Evolutionary conservation across 306 rosid species (phyloP).

Genomic region (Biancaea sappan): DNA sequence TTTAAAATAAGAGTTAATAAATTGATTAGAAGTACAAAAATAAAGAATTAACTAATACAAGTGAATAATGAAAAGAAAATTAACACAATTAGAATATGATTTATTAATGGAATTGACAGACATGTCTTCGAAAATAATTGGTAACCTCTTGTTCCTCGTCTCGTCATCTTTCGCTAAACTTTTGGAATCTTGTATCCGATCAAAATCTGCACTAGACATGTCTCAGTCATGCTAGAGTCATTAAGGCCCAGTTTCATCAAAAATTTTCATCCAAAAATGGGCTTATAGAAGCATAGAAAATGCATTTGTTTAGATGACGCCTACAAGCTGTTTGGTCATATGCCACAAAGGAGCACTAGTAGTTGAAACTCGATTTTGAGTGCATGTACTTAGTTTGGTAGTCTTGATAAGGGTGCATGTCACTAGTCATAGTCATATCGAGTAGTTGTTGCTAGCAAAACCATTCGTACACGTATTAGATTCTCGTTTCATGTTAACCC

Average conservation of each 20-base stretch:
- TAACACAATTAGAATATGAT: no score
- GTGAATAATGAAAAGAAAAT: no score
- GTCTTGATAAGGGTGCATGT: slow-evolving; percentile 51
- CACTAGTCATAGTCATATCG: no score
- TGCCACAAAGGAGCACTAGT: slow-evolving; percentile 47
- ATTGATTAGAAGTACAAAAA: no score
- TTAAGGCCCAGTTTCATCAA: slow-evolving; percentile 48
- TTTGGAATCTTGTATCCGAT: slow-evolving; percentile 48
- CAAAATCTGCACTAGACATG: slow-evolving; percentile 36
- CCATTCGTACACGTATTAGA: no score
- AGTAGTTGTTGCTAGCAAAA: no score
- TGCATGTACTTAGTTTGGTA: slow-evolving; percentile 38
- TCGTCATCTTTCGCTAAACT: slow-evolving; percentile 48
- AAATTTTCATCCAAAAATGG: slow-evolving; percentile 51
- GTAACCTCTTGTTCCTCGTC: slow-evolving; percentile 45
- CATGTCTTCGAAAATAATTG: slow-evolving; percentile 34
- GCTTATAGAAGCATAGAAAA: slow-evolving; percentile 50
- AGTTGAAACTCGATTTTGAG: slow-evolving; percentile 49
- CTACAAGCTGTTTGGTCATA: slow-evolving; percentile 45
- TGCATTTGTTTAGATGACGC: slow-evolving; percentile 43
- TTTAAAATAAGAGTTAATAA: no score
- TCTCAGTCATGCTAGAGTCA: slow-evolving; percentile 46
- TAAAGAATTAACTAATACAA: no score
- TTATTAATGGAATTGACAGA: slow-evolving; percentile 50
- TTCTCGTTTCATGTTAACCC: no score